Conservation (phyloP, 768 basidiomycete genomes). For the Panellus pusillus region DNA sequence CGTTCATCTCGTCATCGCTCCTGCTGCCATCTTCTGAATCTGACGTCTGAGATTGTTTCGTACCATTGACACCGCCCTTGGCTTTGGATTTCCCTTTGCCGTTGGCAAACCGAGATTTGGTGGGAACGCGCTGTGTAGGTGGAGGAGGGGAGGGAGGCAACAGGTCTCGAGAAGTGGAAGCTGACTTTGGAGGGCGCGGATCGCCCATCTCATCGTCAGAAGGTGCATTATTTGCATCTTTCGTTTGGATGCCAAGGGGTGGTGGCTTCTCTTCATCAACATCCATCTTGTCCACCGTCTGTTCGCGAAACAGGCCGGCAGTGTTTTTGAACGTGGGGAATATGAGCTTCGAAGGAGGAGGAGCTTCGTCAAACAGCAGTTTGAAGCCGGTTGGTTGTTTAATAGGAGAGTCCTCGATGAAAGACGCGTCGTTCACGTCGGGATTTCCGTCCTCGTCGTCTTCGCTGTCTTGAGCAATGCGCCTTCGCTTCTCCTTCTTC, state of each 20-base stretch:
- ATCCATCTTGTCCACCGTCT: slow-evolving; percentile 10
- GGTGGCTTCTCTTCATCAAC: slow-evolving; percentile 9
- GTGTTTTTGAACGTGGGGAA: slow-evolving; percentile 13
- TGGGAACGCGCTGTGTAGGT: slow-evolving; percentile 25
- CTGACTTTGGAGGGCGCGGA: slow-evolving; percentile 20
- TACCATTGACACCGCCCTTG: background rate
- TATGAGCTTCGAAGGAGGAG: slow-evolving; percentile 8
- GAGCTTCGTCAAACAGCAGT: slow-evolving; percentile 57
- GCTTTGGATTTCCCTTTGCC: slow-evolving; percentile 32
- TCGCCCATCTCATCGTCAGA: slow-evolving; percentile 10
- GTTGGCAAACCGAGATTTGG: slow-evolving; percentile 25
- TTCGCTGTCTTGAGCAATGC: slow-evolving; percentile 43
- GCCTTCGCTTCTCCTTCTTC: slow-evolving; percentile 71
- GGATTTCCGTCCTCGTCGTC: slow-evolving; percentile 31
- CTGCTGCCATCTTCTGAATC: slow-evolving; percentile 27
- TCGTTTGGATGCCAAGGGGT: background rate
- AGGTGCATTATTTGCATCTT: background rate
- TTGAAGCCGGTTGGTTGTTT: slow-evolving; percentile 65
- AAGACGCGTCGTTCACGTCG: slow-evolving; percentile 40
- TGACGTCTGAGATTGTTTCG: slow-evolving; percentile 54
- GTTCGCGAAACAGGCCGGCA: slow-evolving; percentile 14
- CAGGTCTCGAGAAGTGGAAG: slow-evolving; percentile 33
- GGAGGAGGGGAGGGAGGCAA: slow-evolving; percentile 74
- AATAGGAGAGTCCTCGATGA: slow-evolving; percentile 71
- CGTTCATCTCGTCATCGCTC: slow-evolving; percentile 15